Percentiles rank a stretch among this genome's conserved stretches.
These are phyloP conservation scores for Triticum dicoccoides DNA, from an alignment of 176 grass and related monocot species.

Conservation along the genomic window DNA sequence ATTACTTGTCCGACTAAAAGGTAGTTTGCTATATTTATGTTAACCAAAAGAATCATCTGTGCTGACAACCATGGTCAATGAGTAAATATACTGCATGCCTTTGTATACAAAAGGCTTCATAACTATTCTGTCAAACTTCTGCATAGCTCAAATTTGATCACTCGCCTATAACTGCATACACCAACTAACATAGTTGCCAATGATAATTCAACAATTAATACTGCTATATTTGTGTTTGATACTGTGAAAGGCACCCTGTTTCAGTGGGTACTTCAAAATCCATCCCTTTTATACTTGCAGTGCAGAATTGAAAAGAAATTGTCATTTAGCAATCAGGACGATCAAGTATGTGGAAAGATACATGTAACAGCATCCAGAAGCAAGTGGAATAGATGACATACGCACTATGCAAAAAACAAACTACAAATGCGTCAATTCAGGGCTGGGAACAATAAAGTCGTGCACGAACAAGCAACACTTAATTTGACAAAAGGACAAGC, in stretches of 20 bases:
- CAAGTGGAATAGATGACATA: neutral
- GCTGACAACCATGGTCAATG: neutral
- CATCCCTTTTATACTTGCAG: neutral
- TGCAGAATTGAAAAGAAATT: conserved; percentile 1
- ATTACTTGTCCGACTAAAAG: conserved; percentile 7
- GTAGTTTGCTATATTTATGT: neutral
- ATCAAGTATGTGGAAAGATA: neutral
- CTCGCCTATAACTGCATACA: neutral
- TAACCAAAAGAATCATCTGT: neutral
- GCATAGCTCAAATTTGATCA: neutral
- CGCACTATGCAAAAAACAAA: neutral
- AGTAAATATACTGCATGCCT: neutral
- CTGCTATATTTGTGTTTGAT: neutral
- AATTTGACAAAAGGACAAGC: conserved; percentile 1
- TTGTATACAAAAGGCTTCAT: neutral
- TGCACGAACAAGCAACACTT: conserved; percentile 33
- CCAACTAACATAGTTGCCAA: neutral
- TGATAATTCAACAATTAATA: neutral
- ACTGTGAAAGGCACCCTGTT: neutral
- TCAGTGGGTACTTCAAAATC: neutral
- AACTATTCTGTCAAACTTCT: neutral
- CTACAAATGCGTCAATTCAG: neutral
- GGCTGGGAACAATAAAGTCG: neutral
- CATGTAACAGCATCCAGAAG: neutral
- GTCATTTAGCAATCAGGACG: neutral